These are phyloP conservation scores for Knoxdaviesia proteae DNA, from an alignment of 2,329 filamentous ascomycete species.

Conservation along the genomic window DNA sequence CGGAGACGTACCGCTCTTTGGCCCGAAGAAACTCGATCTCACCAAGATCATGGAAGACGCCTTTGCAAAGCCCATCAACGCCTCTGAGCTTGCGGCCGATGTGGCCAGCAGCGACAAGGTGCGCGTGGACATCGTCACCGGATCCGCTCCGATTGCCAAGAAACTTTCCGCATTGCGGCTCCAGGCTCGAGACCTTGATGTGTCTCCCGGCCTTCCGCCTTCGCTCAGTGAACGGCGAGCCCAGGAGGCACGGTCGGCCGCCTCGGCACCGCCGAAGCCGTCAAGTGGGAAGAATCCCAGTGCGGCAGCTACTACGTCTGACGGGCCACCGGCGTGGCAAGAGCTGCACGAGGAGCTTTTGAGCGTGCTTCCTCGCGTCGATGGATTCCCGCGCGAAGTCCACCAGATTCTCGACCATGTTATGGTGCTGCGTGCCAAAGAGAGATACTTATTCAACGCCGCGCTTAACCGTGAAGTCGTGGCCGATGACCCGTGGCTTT, in stretches of 20 bases:
- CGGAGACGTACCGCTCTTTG: constrained; percentile 34
- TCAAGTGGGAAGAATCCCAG: too few species aligned
- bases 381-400: constrained; percentile 26
- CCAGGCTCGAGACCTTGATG: constrained; percentile 9
- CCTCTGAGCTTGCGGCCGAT: constrained; percentile 15
- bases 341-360: constrained; percentile 37
- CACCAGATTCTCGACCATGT: constrained; percentile 32
- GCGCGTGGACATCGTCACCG: constrained; percentile 20
- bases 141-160: constrained; percentile 21
- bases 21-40: constrained; percentile 24
- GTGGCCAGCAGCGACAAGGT: constrained; percentile 13
- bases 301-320: too few species aligned
- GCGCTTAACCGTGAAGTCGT: constrained; percentile 45
- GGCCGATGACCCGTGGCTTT: constrained; percentile 52
- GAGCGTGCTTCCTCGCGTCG: constrained; percentile 19
- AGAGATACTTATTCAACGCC: constrained; percentile 44
- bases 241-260: too few species aligned
- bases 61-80: constrained; percentile 14
- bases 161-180: constrained; percentile 26
- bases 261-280: too few species aligned
- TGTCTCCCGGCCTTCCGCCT: too few species aligned
- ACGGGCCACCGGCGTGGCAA: constrained; percentile 22
- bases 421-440: constrained; percentile 38
- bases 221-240: too few species aligned
- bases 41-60: constrained; percentile 19